These are phyloP conservation scores for Lichtheimia ornata DNA, from an alignment of 371 early-diverging fungal genomes.

Conservation along the genomic window DNA sequence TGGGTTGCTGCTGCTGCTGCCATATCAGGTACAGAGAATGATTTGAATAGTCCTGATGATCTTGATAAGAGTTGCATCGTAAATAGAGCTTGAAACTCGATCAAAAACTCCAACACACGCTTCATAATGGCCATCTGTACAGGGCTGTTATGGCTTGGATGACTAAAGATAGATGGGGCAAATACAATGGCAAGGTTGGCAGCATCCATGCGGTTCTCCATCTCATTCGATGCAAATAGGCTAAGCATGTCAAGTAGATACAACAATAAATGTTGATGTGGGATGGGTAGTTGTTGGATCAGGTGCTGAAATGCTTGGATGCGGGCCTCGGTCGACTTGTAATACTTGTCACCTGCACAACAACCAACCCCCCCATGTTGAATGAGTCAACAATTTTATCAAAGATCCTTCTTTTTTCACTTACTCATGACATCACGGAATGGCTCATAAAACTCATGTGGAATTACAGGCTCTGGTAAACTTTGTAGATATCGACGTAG, in stretches of 20 bases:
- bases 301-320: conserved; percentile 54
- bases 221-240: conserved; percentile 53
- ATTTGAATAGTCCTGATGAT: conserved; percentile 3
- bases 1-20: not conserved
- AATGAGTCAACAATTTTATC: not conserved
- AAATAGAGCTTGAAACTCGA: conserved; percentile 51
- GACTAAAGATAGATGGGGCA: conserved; percentile 57
- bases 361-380: not conserved
- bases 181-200: conserved; percentile 67
- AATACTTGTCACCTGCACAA: conserved; percentile 16
- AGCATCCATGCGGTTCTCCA: conserved; percentile 55
- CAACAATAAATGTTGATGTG: conserved; percentile 62
- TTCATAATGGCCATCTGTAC: conserved; percentile 61
- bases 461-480: conserved; percentile 66
- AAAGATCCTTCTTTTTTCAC: not conserved
- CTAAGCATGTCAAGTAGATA: conserved; percentile 64
- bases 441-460: conserved; percentile 53
- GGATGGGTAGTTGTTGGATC: conserved; percentile 55
- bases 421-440: conserved; percentile 62
- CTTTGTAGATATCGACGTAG: conserved; percentile 61
- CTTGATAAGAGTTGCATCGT: conserved; percentile 19
- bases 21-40: not conserved
- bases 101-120: conserved; percentile 58
- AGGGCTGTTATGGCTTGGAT: conserved; percentile 59
- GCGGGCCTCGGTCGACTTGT: conserved; percentile 14